Conservation (phyloP, 192 early-diverging fungal species). For the Coemansia sp. region DNA sequence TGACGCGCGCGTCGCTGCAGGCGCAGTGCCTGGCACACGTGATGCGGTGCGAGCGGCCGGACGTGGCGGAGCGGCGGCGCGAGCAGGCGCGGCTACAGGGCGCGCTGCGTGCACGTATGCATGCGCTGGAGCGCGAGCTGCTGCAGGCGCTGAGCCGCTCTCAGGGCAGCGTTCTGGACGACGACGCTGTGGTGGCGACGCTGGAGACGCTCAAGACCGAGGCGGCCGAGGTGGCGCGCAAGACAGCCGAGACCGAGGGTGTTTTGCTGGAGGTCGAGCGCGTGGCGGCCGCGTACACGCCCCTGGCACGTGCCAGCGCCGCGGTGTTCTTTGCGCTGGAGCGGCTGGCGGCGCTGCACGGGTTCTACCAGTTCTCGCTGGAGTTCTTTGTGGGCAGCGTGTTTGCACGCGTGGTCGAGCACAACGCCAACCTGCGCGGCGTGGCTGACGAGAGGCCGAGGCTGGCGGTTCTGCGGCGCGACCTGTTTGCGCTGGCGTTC, state of each 20-base stretch:
- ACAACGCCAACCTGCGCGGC: slow-evolving; percentile 64
- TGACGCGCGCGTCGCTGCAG: slow-evolving; percentile 93
- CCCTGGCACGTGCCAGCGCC: slow-evolving; percentile 86
- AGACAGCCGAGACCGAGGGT: slow-evolving; percentile 90
- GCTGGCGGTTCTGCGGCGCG: slow-evolving; percentile 69
- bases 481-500: slow-evolving; percentile 83
- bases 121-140: slow-evolving; percentile 90
- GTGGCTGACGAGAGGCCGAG: slow-evolving; percentile 68
- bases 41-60: slow-evolving; percentile 91
- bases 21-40: slow-evolving; percentile 97
- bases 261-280: slow-evolving; percentile 94
- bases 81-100: slow-evolving; percentile 94
- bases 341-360: slow-evolving; percentile 80
- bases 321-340: slow-evolving; percentile 98
- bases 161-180: slow-evolving; percentile 96
- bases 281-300: slow-evolving; percentile 86
- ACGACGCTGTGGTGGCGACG: slow-evolving; percentile 90
- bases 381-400: slow-evolving; percentile 89
- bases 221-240: slow-evolving; percentile 88
- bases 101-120: slow-evolving; percentile 90
- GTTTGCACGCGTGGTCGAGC: slow-evolving; percentile 82
- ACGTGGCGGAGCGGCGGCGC: slow-evolving; percentile 89
- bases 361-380: slow-evolving; percentile 99
- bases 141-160: slow-evolving; percentile 91
- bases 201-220: slow-evolving; percentile 96